phyloP scores from a whole-genome alignment of 768 basidiomycete genomes.

The Gloeopeniophorella convolvens region DNA sequence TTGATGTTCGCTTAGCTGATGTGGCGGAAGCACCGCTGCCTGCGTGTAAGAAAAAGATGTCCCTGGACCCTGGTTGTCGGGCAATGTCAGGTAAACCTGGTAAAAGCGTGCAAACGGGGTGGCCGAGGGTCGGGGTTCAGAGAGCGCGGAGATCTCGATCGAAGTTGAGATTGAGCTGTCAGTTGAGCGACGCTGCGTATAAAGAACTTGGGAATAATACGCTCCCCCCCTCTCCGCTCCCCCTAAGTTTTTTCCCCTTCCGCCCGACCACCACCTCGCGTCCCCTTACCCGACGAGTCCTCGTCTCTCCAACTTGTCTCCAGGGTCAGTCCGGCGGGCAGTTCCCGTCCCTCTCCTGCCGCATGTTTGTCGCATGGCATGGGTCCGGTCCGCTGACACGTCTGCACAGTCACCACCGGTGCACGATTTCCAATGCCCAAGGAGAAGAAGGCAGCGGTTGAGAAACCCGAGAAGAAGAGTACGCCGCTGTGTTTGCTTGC shows the following conservation, averaged over 20 bases:
- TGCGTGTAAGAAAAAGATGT: too few species aligned
- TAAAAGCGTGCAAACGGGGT: slow-evolving; percentile 6
- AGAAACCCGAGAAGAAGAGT: slow-evolving; percentile 22
- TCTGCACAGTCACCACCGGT: background rate
- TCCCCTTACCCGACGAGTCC: background rate
- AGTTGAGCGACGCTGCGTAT: slow-evolving; percentile 15
- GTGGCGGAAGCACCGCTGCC: too few species aligned
- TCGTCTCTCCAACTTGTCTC: too few species aligned
- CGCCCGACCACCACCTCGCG: background rate
- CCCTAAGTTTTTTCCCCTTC: slow-evolving; percentile 1
- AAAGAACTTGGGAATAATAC: slow-evolving; percentile 18
- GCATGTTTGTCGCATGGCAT: slow-evolving; percentile 5
- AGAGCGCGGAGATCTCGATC: slow-evolving; percentile 22
- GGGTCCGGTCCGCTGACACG: background rate
- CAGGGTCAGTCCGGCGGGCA: background rate
- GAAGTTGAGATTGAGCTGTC: slow-evolving; percentile 19
- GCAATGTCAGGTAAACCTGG: background rate
- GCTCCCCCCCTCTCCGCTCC: slow-evolving; percentile 23
- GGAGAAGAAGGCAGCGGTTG: slow-evolving; percentile 19
- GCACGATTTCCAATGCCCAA: slow-evolving; percentile 13
- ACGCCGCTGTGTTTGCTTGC: background rate
- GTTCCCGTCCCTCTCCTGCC: background rate
- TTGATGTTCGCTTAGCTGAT: too few species aligned
- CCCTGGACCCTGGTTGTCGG: background rate
- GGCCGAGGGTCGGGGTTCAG: slow-evolving; percentile 11